Conservation (phyloP, 208 protist species). For the Wallacemonas rigidus region DNA sequence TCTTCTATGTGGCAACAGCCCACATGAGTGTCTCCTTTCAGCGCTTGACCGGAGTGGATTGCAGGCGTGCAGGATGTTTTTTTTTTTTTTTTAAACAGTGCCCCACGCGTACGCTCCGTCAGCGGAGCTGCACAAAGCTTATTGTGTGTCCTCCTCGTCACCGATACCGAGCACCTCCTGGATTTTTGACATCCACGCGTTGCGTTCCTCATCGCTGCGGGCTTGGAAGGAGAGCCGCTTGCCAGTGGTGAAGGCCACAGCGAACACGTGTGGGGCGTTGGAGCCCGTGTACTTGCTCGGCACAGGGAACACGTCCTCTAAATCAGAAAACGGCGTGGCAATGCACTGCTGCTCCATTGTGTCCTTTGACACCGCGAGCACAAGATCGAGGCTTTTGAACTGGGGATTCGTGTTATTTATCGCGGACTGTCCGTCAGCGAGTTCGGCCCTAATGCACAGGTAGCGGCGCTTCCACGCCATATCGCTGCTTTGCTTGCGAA, state of each 20-base stretch:
- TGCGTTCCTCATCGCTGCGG: constrained; percentile 57
- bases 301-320: constrained; percentile 80
- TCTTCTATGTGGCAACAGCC: too few species aligned
- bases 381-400: constrained; percentile 71
- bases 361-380: constrained; percentile 75
- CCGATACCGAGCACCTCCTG: constrained; percentile 79
- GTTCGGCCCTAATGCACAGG: constrained; percentile 69
- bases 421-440: constrained; percentile 53
- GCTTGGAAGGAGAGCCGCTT: constrained; percentile 77
- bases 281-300: constrained; percentile 78
- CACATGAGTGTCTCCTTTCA: too few species aligned
- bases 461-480: constrained; percentile 79
- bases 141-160: constrained; percentile 49
- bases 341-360: constrained; percentile 83
- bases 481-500: constrained; percentile 78
- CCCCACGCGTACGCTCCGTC: too few species aligned
- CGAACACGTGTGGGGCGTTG: constrained; percentile 71
- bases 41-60: too few species aligned
- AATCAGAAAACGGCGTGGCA: constrained; percentile 65
- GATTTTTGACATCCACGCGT: constrained; percentile 83
- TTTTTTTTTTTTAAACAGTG: too few species aligned
- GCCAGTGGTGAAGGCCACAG: constrained; percentile 77
- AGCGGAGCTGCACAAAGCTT: not conserved
- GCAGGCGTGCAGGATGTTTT: too few species aligned
- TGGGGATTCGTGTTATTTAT: constrained; percentile 48